Percentiles rank a stretch among this genome's conserved stretches.
Conservation (phyloP, 331 rosid genomes). For the Cydonia oblonga region DNA sequence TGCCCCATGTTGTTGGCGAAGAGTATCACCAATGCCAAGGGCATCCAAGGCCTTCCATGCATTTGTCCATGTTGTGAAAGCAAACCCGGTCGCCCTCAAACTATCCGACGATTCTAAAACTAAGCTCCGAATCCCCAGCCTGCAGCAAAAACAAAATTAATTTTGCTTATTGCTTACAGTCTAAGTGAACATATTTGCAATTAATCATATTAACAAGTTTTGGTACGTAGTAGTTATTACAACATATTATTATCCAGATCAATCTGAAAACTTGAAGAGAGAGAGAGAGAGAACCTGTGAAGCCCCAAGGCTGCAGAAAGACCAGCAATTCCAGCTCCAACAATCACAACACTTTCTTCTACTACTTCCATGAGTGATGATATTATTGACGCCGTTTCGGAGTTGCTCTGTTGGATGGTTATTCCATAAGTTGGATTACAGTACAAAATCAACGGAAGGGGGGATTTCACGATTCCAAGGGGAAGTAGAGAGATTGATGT, state of each 20-base stretch:
- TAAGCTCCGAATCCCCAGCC: constrained; percentile 51
- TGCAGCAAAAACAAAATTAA: background rate
- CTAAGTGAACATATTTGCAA: background rate
- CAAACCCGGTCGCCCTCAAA: constrained; percentile 47
- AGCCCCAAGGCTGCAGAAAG: constrained; percentile 56
- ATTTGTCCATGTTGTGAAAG: constrained; percentile 39
- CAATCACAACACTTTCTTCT: constrained; percentile 36
- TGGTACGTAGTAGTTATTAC: background rate
- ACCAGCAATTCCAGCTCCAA: constrained; percentile 71
- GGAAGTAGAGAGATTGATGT: no score
- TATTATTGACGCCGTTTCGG: background rate
- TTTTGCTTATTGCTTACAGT: background rate
- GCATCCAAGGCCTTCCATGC: constrained; percentile 73
- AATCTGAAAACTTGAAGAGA: no score
- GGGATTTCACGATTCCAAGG: no score
- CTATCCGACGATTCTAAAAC: constrained; percentile 46
- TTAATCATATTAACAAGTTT: background rate
- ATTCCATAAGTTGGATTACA: background rate
- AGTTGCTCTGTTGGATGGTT: no score
- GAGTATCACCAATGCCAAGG: constrained; percentile 39
- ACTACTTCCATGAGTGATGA: background rate
- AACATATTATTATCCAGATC: no score
- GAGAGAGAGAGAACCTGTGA: constrained; percentile 30
- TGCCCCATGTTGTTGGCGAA: constrained; percentile 33
- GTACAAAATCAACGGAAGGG: no score